These are phyloP conservation scores for Fusarium duplospermum DNA, from an alignment of 2,329 filamentous ascomycete species.

Conservation along the genomic window DNA sequence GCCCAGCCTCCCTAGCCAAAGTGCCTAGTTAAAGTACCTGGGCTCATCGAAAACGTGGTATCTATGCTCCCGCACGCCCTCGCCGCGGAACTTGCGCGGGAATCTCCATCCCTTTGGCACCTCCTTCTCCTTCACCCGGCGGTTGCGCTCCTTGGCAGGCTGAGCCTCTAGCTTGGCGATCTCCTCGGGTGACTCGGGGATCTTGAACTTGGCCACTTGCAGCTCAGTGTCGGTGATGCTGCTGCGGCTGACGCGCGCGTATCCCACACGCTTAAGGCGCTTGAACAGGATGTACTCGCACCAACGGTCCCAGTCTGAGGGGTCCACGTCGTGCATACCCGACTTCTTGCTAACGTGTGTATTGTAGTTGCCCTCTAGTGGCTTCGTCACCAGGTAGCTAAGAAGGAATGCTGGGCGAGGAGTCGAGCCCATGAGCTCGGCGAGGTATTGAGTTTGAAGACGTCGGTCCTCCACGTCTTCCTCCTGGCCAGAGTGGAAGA, in stretches of 20 bases:
- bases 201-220: slow-evolving; percentile 94
- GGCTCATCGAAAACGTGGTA: slow-evolving; percentile 98
- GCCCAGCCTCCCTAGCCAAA: background rate
- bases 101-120: slow-evolving; percentile 85
- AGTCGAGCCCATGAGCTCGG: slow-evolving; percentile 87
- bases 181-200: slow-evolving; percentile 74
- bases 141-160: slow-evolving; percentile 66
- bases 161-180: slow-evolving; percentile 55
- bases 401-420: slow-evolving; percentile 85
- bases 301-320: slow-evolving; percentile 95
- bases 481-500: slow-evolving; percentile 98
- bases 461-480: slow-evolving; percentile 93
- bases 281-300: slow-evolving; percentile 99
- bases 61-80: slow-evolving; percentile 87
- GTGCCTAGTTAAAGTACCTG: slow-evolving; percentile 67
- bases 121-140: slow-evolving; percentile 73
- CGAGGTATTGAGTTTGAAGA: slow-evolving; percentile 86
- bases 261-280: slow-evolving; percentile 84
- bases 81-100: slow-evolving; percentile 83
- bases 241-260: slow-evolving; percentile 87
- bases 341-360: slow-evolving; percentile 88
- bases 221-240: slow-evolving; percentile 98
- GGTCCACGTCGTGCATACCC: slow-evolving; percentile 96
- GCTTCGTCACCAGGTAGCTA: slow-evolving; percentile 92
- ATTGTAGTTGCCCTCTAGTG: slow-evolving; percentile 94